phyloP scores from a whole-genome alignment of 805 yeast genomes.

The Wickerhamomyces chambardii region DNA sequence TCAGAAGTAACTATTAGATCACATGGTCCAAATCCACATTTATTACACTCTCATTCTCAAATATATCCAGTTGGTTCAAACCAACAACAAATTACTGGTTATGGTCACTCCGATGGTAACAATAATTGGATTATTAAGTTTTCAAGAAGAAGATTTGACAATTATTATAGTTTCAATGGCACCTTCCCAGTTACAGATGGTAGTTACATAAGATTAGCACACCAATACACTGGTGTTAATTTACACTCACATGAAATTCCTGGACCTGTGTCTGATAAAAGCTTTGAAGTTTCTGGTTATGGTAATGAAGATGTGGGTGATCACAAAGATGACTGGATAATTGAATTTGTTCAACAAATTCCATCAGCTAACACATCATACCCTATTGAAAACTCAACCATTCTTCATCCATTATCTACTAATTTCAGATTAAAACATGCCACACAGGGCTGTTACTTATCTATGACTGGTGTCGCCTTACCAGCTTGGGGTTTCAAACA shows the following conservation, averaged over 20 bases:
- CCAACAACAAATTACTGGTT: constrained; percentile 93
- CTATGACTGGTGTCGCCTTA: constrained; percentile 58
- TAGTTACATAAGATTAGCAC: constrained; percentile 62
- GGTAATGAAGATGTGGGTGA: constrained; percentile 71
- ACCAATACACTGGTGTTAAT: constrained; percentile 60
- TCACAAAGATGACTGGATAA: constrained; percentile 79
- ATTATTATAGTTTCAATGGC: constrained; percentile 6
- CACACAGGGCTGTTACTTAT: constrained; percentile 62
- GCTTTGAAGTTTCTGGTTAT: constrained; percentile 84
- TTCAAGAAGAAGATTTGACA: constrained; percentile 28
- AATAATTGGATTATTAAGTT: constrained; percentile 74
- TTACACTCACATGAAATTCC: constrained; percentile 76
- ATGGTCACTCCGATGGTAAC: constrained; percentile 81
- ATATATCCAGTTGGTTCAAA: constrained; percentile 84
- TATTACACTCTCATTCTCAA: constrained; percentile 84
- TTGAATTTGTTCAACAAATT: constrained; percentile 67
- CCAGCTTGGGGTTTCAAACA: constrained; percentile 86
- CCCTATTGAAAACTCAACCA: constrained; percentile 38
- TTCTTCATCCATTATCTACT: constrained; percentile 69
- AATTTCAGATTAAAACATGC: constrained; percentile 60
- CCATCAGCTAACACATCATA: constrained; percentile 23
- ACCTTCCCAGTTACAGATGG: constrained; percentile 44
- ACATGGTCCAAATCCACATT: constrained; percentile 66
- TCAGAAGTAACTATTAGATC: constrained; percentile 39
- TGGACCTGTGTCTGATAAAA: constrained; percentile 61